These are phyloP conservation scores for Hypoxylon perforatum DNA, from an alignment of 495 filamentous ascomycete genomes.

Conservation along the genomic window DNA sequence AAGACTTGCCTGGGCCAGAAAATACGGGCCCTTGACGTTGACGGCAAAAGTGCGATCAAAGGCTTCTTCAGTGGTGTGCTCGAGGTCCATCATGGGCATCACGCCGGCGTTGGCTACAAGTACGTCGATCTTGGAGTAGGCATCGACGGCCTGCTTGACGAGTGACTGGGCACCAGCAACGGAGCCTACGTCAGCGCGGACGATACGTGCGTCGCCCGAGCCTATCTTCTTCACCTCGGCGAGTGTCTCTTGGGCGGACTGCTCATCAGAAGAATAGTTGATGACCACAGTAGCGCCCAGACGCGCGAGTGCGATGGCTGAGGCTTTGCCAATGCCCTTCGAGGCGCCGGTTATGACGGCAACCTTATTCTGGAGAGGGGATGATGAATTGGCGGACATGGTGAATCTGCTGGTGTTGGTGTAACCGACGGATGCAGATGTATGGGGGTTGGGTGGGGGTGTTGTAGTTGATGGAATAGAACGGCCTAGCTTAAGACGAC, in stretches of 20 bases:
- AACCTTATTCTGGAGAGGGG: conserved; percentile 67
- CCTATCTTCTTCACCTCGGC: conserved; percentile 57
- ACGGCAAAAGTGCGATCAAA: conserved; percentile 66
- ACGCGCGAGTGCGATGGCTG: conserved; percentile 62
- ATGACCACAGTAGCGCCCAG: conserved; percentile 73
- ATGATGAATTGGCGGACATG: conserved; percentile 16
- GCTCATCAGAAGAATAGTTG: conserved; percentile 67
- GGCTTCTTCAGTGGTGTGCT: conserved; percentile 66
- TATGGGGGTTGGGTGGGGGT: not conserved
- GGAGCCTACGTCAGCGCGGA: conserved; percentile 72
- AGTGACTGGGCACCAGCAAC: conserved; percentile 69
- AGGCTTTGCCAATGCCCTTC: conserved; percentile 74
- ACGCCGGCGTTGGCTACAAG: conserved; percentile 71
- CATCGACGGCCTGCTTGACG: conserved; percentile 67
- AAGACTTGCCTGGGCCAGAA: conserved; percentile 56
- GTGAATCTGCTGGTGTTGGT: not conserved
- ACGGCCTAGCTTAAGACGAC: too few species aligned
- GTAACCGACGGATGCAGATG: not conserved
- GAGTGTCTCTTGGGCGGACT: conserved; percentile 67
- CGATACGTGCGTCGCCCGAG: conserved; percentile 59
- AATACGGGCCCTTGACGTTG: conserved; percentile 77
- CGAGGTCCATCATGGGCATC: conserved; percentile 64
- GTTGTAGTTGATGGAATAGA: conserved; percentile 1
- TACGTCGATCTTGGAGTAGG: conserved; percentile 75
- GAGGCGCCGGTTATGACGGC: conserved; percentile 73